A percentile compares a stretch with the other conserved stretches of the same genome.
Conservation (phyloP, 2,329 filamentous ascomycete species). For the Alternaria arbusti region DNA sequence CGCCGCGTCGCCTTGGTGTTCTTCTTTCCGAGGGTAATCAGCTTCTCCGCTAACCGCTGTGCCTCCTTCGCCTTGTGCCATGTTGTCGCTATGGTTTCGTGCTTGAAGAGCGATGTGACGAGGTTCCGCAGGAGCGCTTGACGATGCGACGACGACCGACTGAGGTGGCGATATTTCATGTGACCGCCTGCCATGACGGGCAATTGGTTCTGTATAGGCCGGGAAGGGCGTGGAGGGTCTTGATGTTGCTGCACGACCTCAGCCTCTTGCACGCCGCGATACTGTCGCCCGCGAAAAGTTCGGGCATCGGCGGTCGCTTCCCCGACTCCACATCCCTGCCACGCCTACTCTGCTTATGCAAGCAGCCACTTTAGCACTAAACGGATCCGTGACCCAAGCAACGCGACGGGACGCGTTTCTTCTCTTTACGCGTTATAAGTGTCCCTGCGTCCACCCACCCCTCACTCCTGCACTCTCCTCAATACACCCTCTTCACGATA, state of each 20-base stretch:
- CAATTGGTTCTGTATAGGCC: constrained; percentile 13
- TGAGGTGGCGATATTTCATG: constrained; percentile 87
- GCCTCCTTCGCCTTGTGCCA: constrained; percentile 98
- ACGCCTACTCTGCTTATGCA: constrained; percentile 3
- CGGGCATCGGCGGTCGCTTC: constrained; percentile 28
- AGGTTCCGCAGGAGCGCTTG: constrained; percentile 93
- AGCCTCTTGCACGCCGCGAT: neutral
- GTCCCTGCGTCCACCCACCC: constrained; percentile 18
- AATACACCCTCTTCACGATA: constrained; percentile 32
- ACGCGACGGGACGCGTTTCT: constrained; percentile 29
- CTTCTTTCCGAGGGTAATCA: constrained; percentile 92
- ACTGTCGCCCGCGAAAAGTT: constrained; percentile 28
- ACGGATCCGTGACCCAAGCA: constrained; percentile 23
- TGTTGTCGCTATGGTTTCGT: constrained; percentile 94
- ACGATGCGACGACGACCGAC: constrained; percentile 84
- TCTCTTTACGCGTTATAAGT: constrained; percentile 41
- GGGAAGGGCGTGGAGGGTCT: constrained; percentile 8
- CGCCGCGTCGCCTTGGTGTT: constrained; percentile 82
- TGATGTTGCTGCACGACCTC: constrained; percentile 11
- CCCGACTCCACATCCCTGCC: constrained; percentile 19
- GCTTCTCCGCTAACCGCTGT: constrained; percentile 88
- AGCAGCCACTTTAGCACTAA: constrained; percentile 28
- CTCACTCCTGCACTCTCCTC: constrained; percentile 30
- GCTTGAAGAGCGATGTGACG: constrained; percentile 90
- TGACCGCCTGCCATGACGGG: constrained; percentile 79